A percentile compares a stretch with the other conserved stretches of the same genome.
Evolutionary conservation across 257 asterid species (phyloP).

Genomic region (Nicotiana attenuata): DNA sequence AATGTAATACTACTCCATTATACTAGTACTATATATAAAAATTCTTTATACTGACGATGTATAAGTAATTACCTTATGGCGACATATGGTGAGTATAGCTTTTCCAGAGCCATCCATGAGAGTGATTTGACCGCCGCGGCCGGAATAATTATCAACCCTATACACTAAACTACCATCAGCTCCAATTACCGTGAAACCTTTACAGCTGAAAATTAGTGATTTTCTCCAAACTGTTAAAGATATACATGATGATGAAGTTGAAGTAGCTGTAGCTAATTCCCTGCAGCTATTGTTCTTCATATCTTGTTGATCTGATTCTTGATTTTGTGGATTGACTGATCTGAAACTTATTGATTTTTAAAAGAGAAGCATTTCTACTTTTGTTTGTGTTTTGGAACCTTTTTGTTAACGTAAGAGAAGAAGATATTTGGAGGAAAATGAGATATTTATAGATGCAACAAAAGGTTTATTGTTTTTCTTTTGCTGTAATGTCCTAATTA

Average conservation of each 20-base stretch:
- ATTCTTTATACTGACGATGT: too few relatives aligned
- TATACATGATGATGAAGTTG: conserved; percentile 10
- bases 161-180: conserved; percentile 53
- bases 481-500: neutral
- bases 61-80: conserved; percentile 43
- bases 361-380: conserved; percentile 32
- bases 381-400: neutral
- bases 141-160: conserved; percentile 64
- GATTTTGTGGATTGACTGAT: conserved; percentile 28
- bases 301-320: conserved; percentile 20
- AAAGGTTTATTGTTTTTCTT: neutral
- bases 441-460: conserved; percentile 20
- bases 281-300: neutral
- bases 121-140: conserved; percentile 28
- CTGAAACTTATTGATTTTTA: conserved; percentile 37
- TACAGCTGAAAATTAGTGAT: conserved; percentile 60
- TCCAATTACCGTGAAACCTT: conserved; percentile 67
- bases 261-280: neutral
- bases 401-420: conserved; percentile 18
- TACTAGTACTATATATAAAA: too few relatives aligned
- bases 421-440: neutral
- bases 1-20: too few relatives aligned
- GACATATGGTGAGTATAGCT: conserved; percentile 53
- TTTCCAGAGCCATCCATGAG: conserved; percentile 76
- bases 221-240: conserved; percentile 74